Base-by-base conservation (phyloP, 1,139 yeast species). In the Candida mesenterica region DNA sequence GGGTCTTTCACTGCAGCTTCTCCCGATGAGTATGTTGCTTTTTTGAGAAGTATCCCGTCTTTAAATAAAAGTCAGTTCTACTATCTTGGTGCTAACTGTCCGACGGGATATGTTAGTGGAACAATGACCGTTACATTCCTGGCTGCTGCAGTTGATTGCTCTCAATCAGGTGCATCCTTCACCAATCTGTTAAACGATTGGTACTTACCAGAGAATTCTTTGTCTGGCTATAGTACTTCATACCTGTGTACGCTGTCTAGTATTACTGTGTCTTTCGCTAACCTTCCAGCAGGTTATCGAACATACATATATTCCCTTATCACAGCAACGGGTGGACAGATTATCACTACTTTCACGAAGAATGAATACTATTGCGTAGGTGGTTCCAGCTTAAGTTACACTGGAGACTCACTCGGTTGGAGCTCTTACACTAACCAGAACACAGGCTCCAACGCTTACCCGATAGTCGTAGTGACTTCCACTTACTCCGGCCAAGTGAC, bases 261-360 rank as follows among this genome's bases (percentile, higher is more conserved):
- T 0, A 40, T 41, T 30, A 24, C 29, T 1, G 42, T 54, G 4
- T 34, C 34, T 8, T 60, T 49, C 40, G 10, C 26, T 2, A 48
- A 53, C 35, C 34, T 60, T 24, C 63, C 65, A 2, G 55, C 60
- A 2, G 65, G 63, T 8, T 57, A 44, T 40, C 45, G 62, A 22
- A 58, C 61, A 3, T 60, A 46, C 41, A 41, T 60, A 23, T 56
- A 48, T 37, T 45, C 44, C 7, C 40, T 52, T 14, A 4, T 27
- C 15, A 4, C 36, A 7, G 31, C 37, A 10, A 26, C 38, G 15
- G 36, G 30, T 5, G 34, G 31, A n/a, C 13, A 18, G 8, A 13
- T 31, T 22, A 9, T 22, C 10, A 19, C 8, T 9, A 19, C 8
- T 19, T 46, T 37, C 24, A 43, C 44, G 5, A 47, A 51, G 36